phyloP scores from a whole-genome alignment of 108 stramenopile species.

The Cylindrotheca closterium region DNA sequence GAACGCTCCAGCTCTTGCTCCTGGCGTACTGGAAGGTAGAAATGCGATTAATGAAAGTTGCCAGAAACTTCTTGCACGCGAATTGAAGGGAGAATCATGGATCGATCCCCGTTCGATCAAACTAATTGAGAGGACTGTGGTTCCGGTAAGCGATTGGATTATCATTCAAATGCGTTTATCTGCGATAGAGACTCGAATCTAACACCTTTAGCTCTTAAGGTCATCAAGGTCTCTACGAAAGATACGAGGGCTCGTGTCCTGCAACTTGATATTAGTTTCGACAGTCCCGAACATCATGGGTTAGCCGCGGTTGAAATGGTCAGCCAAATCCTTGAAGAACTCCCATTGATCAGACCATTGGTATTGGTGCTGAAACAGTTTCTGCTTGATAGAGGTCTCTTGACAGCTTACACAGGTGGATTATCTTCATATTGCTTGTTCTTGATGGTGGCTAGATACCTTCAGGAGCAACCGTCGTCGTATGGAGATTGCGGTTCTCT shows the following conservation, averaged over 20 bases:
- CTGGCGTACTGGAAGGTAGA: constrained; percentile 91
- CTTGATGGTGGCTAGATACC: constrained; percentile 87
- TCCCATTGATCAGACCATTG: constrained; percentile 74
- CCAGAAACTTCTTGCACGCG: constrained; percentile 88
- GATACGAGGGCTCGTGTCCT: constrained; percentile 66
- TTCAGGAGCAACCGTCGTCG: constrained; percentile 77
- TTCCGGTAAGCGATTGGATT: constrained; percentile 51
- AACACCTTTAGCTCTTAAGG: too few relatives aligned
- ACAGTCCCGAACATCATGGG: constrained; percentile 79
- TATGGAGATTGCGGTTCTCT: constrained; percentile 85
- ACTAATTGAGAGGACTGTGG: constrained; percentile 75
- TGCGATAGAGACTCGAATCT: too few relatives aligned
- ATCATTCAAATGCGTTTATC: too few relatives aligned
- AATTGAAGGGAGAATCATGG: constrained; percentile 86
- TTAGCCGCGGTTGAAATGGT: constrained; percentile 72
- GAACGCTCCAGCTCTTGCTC: constrained; percentile 84
- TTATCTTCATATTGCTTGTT: constrained; percentile 90
- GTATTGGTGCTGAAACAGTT: constrained; percentile 87
- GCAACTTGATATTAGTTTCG: constrained; percentile 83
- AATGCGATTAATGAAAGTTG: constrained; percentile 94
- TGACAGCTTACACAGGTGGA: constrained; percentile 91
- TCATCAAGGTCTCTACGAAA: constrained; percentile 85
- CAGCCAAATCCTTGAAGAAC: constrained; percentile 51
- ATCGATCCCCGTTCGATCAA: constrained; percentile 84
- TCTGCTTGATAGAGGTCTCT: constrained; percentile 78